Conservation (phyloP, 495 filamentous ascomycete species). For the Annulohypoxylon stygium region DNA sequence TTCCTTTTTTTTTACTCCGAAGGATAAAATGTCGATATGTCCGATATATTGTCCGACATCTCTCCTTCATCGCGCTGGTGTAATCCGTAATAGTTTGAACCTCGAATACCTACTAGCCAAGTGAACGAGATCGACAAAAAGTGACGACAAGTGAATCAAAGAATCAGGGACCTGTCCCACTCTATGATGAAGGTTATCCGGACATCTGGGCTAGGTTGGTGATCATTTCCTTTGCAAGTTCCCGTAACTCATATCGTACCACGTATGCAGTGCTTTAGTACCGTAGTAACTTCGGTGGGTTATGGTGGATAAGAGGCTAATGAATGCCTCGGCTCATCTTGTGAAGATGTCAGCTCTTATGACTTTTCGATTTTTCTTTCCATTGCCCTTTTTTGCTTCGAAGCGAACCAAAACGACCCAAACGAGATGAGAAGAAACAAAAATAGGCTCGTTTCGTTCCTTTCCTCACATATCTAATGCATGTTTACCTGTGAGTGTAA, state of each 20-base stretch:
- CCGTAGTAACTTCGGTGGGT: conserved; percentile 10
- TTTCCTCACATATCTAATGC: background rate
- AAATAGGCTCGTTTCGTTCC: background rate
- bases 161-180: conserved; percentile 46
- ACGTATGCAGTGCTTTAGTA: conserved; percentile 35
- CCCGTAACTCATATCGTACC: conserved; percentile 46
- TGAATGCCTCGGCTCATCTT: conserved; percentile 28
- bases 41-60: conserved; percentile 39
- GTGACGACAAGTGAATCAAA: conserved; percentile 42
- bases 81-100: conserved; percentile 10
- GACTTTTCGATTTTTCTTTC: conserved; percentile 4
- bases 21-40: conserved; percentile 30
- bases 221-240: conserved; percentile 40
- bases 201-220: conserved; percentile 43
- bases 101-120: conserved; percentile 8
- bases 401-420: conserved; percentile 1
- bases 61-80: conserved; percentile 17
- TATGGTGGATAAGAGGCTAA: conserved; percentile 13
- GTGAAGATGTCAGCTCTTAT: background rate
- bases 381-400: background rate
- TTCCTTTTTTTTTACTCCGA: conserved; percentile 23
- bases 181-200: conserved; percentile 45
- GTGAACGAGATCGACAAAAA: conserved; percentile 28
- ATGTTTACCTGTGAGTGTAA: background rate
- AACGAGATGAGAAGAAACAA: background rate